These are phyloP conservation scores for Botryotinia globosa DNA, from an alignment of 2,329 filamentous ascomycete species.

Conservation along the genomic window DNA sequence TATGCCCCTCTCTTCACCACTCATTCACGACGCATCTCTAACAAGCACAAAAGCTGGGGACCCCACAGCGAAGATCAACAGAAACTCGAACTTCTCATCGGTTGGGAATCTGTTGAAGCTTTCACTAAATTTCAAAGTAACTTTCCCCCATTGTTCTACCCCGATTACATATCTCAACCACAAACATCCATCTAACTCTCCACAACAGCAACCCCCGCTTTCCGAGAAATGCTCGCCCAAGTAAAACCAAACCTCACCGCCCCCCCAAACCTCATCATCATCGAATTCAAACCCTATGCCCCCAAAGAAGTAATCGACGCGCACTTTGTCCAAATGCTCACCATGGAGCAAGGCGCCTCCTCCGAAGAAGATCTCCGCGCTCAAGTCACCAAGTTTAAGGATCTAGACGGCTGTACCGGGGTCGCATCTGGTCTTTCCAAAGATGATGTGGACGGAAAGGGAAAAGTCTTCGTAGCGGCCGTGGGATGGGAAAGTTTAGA, in stretches of 20 bases:
- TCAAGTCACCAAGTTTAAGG: constrained; percentile 27
- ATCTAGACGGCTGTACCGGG: constrained; percentile 33
- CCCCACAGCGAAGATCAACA: constrained; percentile 34
- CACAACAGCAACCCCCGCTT: background rate
- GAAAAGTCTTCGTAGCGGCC: background rate
- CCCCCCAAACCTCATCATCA: constrained; percentile 29
- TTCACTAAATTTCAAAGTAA: constrained; percentile 27
- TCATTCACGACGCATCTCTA: background rate
- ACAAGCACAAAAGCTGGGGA: constrained; percentile 31
- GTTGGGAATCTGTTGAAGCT: constrained; percentile 32
- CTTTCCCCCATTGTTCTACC: background rate
- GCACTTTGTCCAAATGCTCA: constrained; percentile 41
- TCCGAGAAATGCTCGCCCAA: constrained; percentile 20
- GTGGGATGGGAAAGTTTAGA: constrained; percentile 9
- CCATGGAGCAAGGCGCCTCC: constrained; percentile 44
- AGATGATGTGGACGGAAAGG: constrained; percentile 1
- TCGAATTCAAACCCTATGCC: constrained; percentile 35
- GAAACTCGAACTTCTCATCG: constrained; percentile 35
- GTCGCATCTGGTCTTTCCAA: constrained; percentile 22
- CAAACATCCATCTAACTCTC: background rate
- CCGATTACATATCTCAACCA: background rate
- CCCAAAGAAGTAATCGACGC: constrained; percentile 36
- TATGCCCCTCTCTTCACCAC: background rate
- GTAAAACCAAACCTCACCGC: constrained; percentile 30
- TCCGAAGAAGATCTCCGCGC: constrained; percentile 39